Evolutionary conservation across 129 eudicot genomes (phyloP), one percentile per base, ranked within the genome.

Genomic region (Artemisia argyi): DNA sequence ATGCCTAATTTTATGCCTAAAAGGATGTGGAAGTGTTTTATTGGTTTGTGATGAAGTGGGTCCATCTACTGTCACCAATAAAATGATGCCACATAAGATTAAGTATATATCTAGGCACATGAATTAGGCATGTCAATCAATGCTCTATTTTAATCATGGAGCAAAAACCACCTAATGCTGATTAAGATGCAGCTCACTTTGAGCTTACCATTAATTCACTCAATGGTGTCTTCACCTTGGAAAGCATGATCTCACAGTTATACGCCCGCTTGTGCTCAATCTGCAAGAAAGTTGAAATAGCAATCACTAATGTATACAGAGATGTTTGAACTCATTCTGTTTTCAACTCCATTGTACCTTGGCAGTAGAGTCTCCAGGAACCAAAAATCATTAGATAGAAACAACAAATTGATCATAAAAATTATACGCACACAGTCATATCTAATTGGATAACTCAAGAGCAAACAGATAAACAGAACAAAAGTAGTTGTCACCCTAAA

Each of bases 191-290:
- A 50, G 50, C 18, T 61, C 9, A n/a, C 32, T 61, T 10, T 15
- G 44, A 83, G 80, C 97, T 79, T 82, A 95, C 99, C 97, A 90
- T 86, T 57, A 95, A 72, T 22, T 90, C 91, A 56, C 69, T 81
- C 69, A 90, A 67, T 2, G 97, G 91, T 77, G 80, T 81, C 85
- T 95, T 95, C 76, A 95, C 97, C 85, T 90, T 90, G 56, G 96
- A 90, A 63, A 95, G 99, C 97, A 95, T 90, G 71, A 90, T 88
- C 80, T 95, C 99, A 77, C 97, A 90, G 78, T 95, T 90, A 70
- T 84, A 90, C 17, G 99, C 99, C 44, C 99, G 92, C 68, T 94
- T 85, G 69, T 74, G 94, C 17, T 90, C 97, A 77, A 90, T 72
- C 99, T 95, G 91, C 74, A 71, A 71, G 20, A 80, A 73, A 39